Evolutionary conservation across 208 protist species (phyloP).

Genomic region (Acanthamoeba lugdunensis): DNA sequence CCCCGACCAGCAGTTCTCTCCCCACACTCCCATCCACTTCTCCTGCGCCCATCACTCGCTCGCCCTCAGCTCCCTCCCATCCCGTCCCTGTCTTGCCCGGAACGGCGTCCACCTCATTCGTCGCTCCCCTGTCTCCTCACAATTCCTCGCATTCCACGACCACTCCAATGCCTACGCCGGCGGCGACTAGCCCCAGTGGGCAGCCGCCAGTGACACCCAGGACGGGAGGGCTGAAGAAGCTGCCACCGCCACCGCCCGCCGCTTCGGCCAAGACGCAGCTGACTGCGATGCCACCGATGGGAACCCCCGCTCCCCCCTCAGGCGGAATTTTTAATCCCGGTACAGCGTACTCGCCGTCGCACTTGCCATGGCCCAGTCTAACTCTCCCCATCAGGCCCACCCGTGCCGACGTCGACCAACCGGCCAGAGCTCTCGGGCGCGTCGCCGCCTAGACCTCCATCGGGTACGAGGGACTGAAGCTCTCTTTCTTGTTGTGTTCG

Average conservation of each 20-base stretch:
- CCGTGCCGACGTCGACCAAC: background rate
- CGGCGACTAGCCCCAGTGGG: background rate
- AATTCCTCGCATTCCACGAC: background rate
- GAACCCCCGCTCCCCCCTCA: background rate
- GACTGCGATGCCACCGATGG: background rate
- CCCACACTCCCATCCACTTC: background rate
- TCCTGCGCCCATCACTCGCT: background rate
- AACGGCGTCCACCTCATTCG: background rate
- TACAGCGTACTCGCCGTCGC: background rate
- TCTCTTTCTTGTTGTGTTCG: background rate
- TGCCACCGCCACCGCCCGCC: background rate
- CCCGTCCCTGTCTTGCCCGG: background rate
- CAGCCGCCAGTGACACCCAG: background rate
- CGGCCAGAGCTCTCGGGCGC: conserved; percentile 21
- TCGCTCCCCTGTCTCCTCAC: background rate
- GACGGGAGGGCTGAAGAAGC: conserved; percentile 4
- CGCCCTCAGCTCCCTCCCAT: conserved; percentile 1
- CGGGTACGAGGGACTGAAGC: background rate
- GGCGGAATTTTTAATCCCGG: background rate
- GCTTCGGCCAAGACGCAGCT: background rate
- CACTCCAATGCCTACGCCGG: background rate
- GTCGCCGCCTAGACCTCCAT: background rate
- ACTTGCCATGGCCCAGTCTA: too few relatives aligned
- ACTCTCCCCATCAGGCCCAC: background rate
- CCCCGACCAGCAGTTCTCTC: background rate